Conservation (phyloP, 345 rosid genomes). For the Limnanthes douglasii region DNA sequence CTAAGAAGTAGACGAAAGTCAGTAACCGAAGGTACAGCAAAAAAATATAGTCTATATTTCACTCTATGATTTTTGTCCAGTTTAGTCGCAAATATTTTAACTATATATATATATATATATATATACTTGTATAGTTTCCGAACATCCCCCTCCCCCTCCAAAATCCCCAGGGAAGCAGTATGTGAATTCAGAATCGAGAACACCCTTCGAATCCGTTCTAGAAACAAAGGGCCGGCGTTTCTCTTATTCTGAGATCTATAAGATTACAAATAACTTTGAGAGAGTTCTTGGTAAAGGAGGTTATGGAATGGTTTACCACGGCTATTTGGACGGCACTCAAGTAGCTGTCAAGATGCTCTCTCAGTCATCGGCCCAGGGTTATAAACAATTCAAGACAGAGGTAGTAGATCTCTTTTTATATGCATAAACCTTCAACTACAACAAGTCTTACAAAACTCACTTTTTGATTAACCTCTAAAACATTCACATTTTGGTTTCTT, state of each 20-base stretch:
- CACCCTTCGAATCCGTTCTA: no score
- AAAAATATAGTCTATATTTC: no score
- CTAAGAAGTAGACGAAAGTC: background rate
- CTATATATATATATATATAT: no score
- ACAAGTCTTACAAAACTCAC: no score
- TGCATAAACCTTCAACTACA: background rate
- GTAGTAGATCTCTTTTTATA: constrained; percentile 5
- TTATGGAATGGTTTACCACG: constrained; percentile 27
- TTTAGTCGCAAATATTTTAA: no score
- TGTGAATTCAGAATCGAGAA: no score
- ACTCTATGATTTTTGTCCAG: no score
- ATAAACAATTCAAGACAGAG: constrained; percentile 21
- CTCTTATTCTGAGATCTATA: constrained; percentile 8
- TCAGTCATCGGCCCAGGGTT: constrained; percentile 14
- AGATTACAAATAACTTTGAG: constrained; percentile 17
- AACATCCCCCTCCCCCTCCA: no score
- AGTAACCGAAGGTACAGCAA: background rate
- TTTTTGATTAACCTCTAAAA: no score
- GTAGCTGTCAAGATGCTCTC: constrained; percentile 33
- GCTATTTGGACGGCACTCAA: constrained; percentile 4
- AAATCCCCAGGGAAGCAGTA: no score
- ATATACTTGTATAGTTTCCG: no score
- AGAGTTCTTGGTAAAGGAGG: constrained; percentile 24
- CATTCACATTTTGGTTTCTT: no score
- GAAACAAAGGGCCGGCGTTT: constrained; percentile 7